Base-by-base conservation (phyloP, 1,284 basidiomycete species). In the Rhodofomes roseus region DNA sequence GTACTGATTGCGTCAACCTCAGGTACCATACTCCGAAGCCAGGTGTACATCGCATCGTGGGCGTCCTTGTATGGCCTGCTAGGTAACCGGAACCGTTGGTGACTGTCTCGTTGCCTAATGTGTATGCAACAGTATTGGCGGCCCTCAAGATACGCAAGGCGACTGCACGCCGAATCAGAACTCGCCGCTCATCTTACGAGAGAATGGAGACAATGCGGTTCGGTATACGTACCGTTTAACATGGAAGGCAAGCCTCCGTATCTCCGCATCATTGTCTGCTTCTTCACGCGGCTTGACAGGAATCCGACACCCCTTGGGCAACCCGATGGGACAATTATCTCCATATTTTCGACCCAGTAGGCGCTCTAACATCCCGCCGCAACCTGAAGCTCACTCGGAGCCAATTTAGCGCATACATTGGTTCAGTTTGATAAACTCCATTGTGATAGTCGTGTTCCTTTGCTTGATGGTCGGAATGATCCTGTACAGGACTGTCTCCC, bases 281-380 rank as follows among this genome's bases (percentile, higher is more conserved):
- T 29, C 36, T 5, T 2, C 12, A 40, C 40, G 23, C 14, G 31
- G 31, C 25, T 16, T 43, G 1, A 14, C 63, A 93, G 87, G 81
- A 89, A 83, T 95, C 93, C 31, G 81, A 86, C 60, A 92, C 92
- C 1, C 90, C 92, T 51, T 96, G 93, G 93, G 93, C 94, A 6
- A 96, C 94, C 1, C 83, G 96, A 56, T 98, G 96, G 96, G 96
- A 99, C 72, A 92, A 91, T 68, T 98, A 99, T 71, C 81, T 96
- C 14, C 88, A 90, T 63, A 87, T 91, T 56, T 87, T 90, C 65
- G 88, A 91, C 66, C 89, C 87, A 39, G 71, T 73, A 36, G 58
- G 71, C 31, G 29, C 11, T 52, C 31, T 51, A 16, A 27, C 27
- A 12, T 8, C 43, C 31, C 22, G 36, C 18, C n/a, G 9, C 11